phyloP scores from a whole-genome alignment of 306 rosid genomes.

The Arachis hypogaea region DNA sequence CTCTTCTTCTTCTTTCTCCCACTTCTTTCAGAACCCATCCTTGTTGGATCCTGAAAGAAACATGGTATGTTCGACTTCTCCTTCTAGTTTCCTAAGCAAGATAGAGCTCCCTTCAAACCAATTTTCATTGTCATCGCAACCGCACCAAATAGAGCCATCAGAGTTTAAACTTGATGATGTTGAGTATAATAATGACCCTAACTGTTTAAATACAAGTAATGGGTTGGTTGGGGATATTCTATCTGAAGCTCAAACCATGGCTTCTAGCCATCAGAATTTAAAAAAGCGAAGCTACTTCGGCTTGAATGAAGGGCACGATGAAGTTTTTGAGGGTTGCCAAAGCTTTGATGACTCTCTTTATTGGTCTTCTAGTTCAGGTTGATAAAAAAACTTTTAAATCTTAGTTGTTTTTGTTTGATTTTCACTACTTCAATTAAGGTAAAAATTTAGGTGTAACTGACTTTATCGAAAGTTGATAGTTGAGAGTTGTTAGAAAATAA shows the following conservation, averaged over 20 bases:
- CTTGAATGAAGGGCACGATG: constrained; percentile 52
- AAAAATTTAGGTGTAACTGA: too few relatives aligned
- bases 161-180: constrained; percentile 40
- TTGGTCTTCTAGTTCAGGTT: constrained; percentile 52
- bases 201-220: constrained; percentile 26
- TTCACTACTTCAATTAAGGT: too few relatives aligned
- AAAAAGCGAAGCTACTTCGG: constrained; percentile 44
- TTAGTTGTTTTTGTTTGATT: too few relatives aligned
- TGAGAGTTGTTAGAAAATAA: too few relatives aligned
- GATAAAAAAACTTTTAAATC: neutral
- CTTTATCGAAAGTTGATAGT: too few relatives aligned
- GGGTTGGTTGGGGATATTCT: constrained; percentile 61
- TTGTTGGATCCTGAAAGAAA: constrained; percentile 44
- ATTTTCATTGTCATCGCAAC: constrained; percentile 30
- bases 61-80: constrained; percentile 13
- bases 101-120: constrained; percentile 79
- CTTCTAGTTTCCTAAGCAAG: constrained; percentile 40
- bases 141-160: constrained; percentile 30
- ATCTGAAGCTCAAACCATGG: constrained; percentile 57
- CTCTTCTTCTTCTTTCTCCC: constrained; percentile 40
- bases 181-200: constrained; percentile 40
- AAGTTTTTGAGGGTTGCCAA: constrained; percentile 45
- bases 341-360: constrained; percentile 44
- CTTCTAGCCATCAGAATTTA: constrained; percentile 42
- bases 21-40: constrained; percentile 44